These are phyloP conservation scores for Gastrolobium bilobum DNA, from an alignment of 306 rosid genomes.

Conservation along the genomic window DNA sequence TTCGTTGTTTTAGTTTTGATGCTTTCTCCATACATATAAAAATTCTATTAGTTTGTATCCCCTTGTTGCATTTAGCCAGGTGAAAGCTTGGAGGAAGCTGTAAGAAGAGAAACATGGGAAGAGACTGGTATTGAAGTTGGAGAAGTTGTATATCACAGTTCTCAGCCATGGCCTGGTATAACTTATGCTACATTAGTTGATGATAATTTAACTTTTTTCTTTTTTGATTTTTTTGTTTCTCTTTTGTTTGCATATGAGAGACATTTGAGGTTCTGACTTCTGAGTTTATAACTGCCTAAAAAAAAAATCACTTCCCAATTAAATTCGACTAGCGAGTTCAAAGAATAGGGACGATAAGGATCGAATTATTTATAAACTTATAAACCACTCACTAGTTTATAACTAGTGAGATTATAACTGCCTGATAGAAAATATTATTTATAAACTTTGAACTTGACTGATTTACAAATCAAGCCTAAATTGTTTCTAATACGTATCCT, in stretches of 20 bases:
- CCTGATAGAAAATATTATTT: slow-evolving; percentile 26
- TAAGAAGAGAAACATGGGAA: slow-evolving; percentile 96
- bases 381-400: no score
- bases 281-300: slow-evolving; percentile 16
- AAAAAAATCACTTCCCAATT: not conserved
- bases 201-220: slow-evolving; percentile 9
- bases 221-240: slow-evolving; percentile 14
- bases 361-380: no score
- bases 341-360: no score
- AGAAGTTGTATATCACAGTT: slow-evolving; percentile 88
- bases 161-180: slow-evolving; percentile 99
- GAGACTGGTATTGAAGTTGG: slow-evolving; percentile 98
- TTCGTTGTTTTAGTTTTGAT: slow-evolving; percentile 1
- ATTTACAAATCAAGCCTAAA: not conserved
- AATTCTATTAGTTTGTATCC: slow-evolving; percentile 24
- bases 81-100: slow-evolving; percentile 98
- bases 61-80: slow-evolving; percentile 72
- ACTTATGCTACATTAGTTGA: slow-evolving; percentile 21
- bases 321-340: no score
- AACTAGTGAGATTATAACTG: slow-evolving; percentile 9
- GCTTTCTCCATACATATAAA: slow-evolving; percentile 4
- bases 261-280: slow-evolving; percentile 15
- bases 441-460: not conserved
- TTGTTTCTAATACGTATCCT: not conserved
- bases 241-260: not conserved